Evolutionary conservation across 495 filamentous ascomycete species (phyloP).

Genomic region (Physcia stellaris): DNA sequence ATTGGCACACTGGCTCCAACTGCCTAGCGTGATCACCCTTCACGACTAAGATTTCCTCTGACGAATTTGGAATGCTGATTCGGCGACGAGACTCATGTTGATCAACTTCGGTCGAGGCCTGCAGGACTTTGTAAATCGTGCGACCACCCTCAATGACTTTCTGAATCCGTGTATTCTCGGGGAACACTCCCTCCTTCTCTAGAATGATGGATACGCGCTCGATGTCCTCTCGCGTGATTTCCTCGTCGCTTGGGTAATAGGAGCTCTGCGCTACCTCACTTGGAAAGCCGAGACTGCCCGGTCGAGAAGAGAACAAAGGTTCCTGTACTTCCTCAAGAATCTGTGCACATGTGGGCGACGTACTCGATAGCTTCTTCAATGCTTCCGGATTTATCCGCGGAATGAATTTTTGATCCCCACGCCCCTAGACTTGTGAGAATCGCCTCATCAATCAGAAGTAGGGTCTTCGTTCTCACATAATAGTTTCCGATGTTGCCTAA

Average conservation of each 20-base stretch:
- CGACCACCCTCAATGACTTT: slow-evolving; percentile 4
- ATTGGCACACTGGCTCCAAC: slow-evolving; percentile 61
- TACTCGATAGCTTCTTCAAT: not conserved
- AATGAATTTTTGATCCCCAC: slow-evolving; percentile 21
- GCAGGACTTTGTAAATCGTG: slow-evolving; percentile 4
- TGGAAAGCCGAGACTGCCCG: slow-evolving; percentile 8
- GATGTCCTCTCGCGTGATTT: slow-evolving; percentile 13
- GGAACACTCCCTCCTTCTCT: slow-evolving; percentile 8
- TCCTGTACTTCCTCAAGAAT: slow-evolving; percentile 1
- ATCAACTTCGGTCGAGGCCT: slow-evolving; percentile 5
- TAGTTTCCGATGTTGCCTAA: slow-evolving; percentile 25
- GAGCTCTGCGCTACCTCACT: slow-evolving; percentile 9
- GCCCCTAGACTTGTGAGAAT: slow-evolving; percentile 11
- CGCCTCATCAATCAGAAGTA: too few relatives aligned
- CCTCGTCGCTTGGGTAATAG: slow-evolving; percentile 12
- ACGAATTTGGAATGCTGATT: not conserved
- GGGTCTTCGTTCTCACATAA: slow-evolving; percentile 16
- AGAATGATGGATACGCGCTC: slow-evolving; percentile 8
- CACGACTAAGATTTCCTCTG: slow-evolving; percentile 51
- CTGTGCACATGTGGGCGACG: not conserved
- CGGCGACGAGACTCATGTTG: not conserved
- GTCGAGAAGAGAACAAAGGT: slow-evolving; percentile 49
- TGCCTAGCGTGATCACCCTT: slow-evolving; percentile 70
- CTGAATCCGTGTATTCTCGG: slow-evolving; percentile 17
- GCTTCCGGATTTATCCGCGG: slow-evolving; percentile 6